Evolutionary conservation across 495 filamentous ascomycete genomes (phyloP).

Genomic region (Podospora tetraspora): DNA sequence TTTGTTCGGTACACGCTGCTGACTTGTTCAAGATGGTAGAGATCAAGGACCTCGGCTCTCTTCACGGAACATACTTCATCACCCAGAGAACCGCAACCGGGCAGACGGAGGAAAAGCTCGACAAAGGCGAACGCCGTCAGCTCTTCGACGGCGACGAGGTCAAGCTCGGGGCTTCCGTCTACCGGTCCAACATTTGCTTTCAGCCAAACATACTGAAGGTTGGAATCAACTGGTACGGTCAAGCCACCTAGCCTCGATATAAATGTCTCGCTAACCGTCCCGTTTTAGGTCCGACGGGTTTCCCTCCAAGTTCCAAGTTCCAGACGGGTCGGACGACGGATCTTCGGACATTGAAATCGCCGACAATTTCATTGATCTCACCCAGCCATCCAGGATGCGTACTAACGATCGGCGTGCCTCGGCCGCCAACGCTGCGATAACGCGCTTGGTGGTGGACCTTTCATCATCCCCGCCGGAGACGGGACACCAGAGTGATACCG

Average conservation of each 20-base stretch:
- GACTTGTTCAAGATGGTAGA: conserved; percentile 33
- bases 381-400: background rate
- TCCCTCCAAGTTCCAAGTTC: conserved; percentile 25
- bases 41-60: conserved; percentile 48
- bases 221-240: conserved; percentile 15
- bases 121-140: background rate
- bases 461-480: conserved; percentile 11
- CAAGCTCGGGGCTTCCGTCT: conserved; percentile 44
- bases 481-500: too few relatives aligned
- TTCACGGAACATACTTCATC: conserved; percentile 52
- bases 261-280: background rate
- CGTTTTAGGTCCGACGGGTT: background rate
- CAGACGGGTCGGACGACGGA: conserved; percentile 25
- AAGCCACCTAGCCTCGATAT: background rate
- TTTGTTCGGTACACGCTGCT: conserved; percentile 11
- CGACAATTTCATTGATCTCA: conserved; percentile 18
- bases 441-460: conserved; percentile 18
- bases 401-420: background rate
- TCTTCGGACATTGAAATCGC: conserved; percentile 9
- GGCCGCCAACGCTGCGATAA: background rate
- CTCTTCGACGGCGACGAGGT: conserved; percentile 39
- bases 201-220: conserved; percentile 32
- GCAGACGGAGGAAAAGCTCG: background rate
- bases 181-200: conserved; percentile 34
- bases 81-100: background rate